Conservation (phyloP, 2,329 filamentous ascomycete genomes). For the Lachnellula hyalina region DNA sequence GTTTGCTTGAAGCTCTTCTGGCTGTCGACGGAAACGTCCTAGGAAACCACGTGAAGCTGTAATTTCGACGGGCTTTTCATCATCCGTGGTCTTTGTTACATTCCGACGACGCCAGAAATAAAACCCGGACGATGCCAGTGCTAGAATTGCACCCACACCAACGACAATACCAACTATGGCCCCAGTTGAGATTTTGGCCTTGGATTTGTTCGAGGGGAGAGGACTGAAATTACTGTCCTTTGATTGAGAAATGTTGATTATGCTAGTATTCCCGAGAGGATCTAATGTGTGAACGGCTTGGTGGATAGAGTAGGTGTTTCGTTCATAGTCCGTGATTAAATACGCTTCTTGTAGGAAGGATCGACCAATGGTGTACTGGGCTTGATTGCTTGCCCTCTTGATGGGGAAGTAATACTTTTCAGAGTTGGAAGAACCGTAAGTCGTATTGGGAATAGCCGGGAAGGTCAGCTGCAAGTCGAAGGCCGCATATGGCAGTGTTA, state of each 20-base stretch:
- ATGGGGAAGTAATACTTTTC: constrained; percentile 36
- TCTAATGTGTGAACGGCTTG: constrained; percentile 27
- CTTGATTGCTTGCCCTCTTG: constrained; percentile 22
- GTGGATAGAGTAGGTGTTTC: constrained; percentile 28
- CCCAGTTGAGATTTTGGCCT: constrained; percentile 13
- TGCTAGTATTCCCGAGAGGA: constrained; percentile 21
- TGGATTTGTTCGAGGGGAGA: constrained; percentile 3
- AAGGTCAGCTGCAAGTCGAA: constrained; percentile 30
- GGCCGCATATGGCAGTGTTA: constrained; percentile 30
- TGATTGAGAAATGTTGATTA: constrained; percentile 18
- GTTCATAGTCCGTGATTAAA: constrained; percentile 32
- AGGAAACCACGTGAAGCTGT: constrained; percentile 42
- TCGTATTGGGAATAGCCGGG: constrained; percentile 37
- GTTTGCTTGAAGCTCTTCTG: constrained; percentile 41
- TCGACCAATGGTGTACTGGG: constrained; percentile 32
- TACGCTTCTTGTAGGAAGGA: constrained; percentile 34
- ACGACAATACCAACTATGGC: constrained; percentile 25
- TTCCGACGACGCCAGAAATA: constrained; percentile 14
- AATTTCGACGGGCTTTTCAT: constrained; percentile 12
- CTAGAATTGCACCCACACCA: constrained; percentile 12
- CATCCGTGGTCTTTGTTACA: constrained; percentile 23
- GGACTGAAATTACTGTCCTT: constrained; percentile 25
- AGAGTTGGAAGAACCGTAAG: constrained; percentile 36
- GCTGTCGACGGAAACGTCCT: constrained; percentile 38
- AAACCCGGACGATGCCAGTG: constrained; percentile 7